Percentiles rank a stretch among this genome's conserved stretches.
These are phyloP conservation scores for Bruguiera hainesii DNA, from an alignment of 441 rosid species.

Conservation along the genomic window DNA sequence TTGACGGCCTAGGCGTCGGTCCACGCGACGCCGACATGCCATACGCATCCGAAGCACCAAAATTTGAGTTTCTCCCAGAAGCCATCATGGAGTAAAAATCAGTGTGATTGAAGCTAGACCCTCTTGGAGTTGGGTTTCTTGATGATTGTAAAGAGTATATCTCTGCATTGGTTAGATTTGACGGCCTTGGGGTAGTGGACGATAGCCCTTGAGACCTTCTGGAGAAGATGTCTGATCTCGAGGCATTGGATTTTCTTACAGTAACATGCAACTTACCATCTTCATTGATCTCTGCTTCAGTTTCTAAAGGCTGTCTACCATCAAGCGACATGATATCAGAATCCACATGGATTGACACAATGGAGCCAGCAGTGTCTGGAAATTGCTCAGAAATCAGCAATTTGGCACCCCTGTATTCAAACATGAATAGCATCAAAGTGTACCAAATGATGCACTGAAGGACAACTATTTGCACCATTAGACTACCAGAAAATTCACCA, in stretches of 20 bases:
- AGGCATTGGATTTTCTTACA: constrained; percentile 82
- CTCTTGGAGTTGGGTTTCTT: constrained; percentile 87
- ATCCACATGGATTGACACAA: constrained; percentile 91
- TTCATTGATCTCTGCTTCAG: constrained; percentile 89
- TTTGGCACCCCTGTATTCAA: constrained; percentile 72
- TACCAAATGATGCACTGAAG: constrained; percentile 80
- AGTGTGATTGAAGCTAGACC: constrained; percentile 87
- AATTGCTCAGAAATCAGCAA: constrained; percentile 84
- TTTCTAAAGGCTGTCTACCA: constrained; percentile 80
- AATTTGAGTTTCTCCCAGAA: constrained; percentile 68
- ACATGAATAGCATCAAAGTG: constrained; percentile 64
- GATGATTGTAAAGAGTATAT: constrained; percentile 91
- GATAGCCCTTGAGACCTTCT: constrained; percentile 58
- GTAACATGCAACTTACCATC: constrained; percentile 93
- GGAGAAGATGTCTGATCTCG: constrained; percentile 66
- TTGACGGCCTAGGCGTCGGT: constrained; percentile 80
- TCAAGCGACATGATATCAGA: constrained; percentile 92
- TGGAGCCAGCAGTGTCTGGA: constrained; percentile 88
- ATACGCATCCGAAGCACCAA: constrained; percentile 64
- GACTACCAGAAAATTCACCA: constrained; percentile 55
- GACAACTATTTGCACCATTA: constrained; percentile 76
- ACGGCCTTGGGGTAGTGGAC: constrained; percentile 64
- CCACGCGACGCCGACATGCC: constrained; percentile 65
- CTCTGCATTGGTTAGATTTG: constrained; percentile 80
- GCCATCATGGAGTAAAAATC: constrained; percentile 93